Conservation (phyloP, 2,329 filamentous ascomycete species). For the Microsporum canis region DNA sequence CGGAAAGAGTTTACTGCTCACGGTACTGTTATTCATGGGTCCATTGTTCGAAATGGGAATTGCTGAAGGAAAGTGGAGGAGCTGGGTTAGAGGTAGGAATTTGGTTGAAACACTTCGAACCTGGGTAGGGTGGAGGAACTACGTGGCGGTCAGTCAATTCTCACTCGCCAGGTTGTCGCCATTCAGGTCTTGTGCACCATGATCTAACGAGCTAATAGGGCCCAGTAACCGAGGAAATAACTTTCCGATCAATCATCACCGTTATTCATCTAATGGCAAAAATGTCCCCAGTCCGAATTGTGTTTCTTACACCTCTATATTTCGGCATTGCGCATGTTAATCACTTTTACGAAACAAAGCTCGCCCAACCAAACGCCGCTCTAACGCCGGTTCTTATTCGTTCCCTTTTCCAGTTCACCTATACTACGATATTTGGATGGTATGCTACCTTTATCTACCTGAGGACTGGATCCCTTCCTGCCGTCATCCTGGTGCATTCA, state of each 20-base stretch:
- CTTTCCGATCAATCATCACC: constrained; percentile 80
- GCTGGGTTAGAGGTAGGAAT: constrained; percentile 49
- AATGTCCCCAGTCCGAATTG: constrained; percentile 45
- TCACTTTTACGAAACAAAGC: constrained; percentile 87
- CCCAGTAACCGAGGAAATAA: constrained; percentile 81
- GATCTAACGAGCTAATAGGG: constrained; percentile 41
- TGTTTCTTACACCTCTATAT: constrained; percentile 75
- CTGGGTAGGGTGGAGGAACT: constrained; percentile 78
- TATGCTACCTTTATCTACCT: constrained; percentile 85
- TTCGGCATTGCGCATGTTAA: constrained; percentile 91
- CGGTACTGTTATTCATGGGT: constrained; percentile 66
- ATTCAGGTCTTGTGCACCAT: background rate
- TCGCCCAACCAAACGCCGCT: constrained; percentile 63
- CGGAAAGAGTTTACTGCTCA: constrained; percentile 54
- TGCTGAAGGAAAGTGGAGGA: constrained; percentile 57
- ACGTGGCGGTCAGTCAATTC: constrained; percentile 57
- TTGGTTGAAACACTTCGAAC: constrained; percentile 53
- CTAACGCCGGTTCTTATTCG: constrained; percentile 53
- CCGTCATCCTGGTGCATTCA: constrained; percentile 63
- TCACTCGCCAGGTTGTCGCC: background rate
- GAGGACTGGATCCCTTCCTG: constrained; percentile 68
- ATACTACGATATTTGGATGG: constrained; percentile 87
- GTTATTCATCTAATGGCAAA: constrained; percentile 68
- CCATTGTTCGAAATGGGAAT: constrained; percentile 72
- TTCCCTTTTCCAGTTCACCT: constrained; percentile 72